Percentiles rank a stretch among this genome's conserved stretches.
Conservation (phyloP, 192 early-diverging fungal genomes). For the Dispira parvispora region DNA sequence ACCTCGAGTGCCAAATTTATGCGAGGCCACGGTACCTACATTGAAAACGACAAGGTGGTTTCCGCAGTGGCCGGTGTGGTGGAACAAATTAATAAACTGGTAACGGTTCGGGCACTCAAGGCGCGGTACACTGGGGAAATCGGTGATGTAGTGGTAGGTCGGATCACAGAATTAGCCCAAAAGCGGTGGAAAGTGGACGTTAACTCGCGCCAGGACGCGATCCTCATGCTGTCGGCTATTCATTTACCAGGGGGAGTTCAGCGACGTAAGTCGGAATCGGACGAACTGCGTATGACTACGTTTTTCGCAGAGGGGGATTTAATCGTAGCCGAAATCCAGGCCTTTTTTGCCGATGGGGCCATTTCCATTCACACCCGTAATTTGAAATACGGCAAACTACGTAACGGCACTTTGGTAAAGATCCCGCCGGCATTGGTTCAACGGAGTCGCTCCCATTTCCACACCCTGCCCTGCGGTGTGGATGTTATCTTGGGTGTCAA, state of each 20-base stretch:
- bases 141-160: conserved; percentile 91
- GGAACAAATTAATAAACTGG: conserved; percentile 89
- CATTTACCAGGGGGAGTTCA: conserved; percentile 91
- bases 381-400: conserved; percentile 76
- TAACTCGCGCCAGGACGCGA: conserved; percentile 68
- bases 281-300: conserved; percentile 91
- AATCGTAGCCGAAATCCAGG: conserved; percentile 79
- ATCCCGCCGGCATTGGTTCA: conserved; percentile 82
- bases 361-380: conserved; percentile 79
- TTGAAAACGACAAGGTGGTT: conserved; percentile 47
- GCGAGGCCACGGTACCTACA: conserved; percentile 74
- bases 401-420: conserved; percentile 61
- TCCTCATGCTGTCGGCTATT: conserved; percentile 74
- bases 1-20: conserved; percentile 1
- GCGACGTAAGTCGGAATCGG: conserved; percentile 85
- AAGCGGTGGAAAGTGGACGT: conserved; percentile 96
- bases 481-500: conserved; percentile 90
- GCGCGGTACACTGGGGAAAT: conserved; percentile 84
- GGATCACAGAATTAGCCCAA: conserved; percentile 76
- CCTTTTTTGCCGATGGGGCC: conserved; percentile 73
- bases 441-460: conserved; percentile 90
- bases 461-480: conserved; percentile 76
- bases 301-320: conserved; percentile 92
- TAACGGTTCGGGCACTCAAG: conserved; percentile 77
- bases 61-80: conserved; percentile 82